Percentiles rank a stretch among this genome's conserved stretches.
Conservation (phyloP, 2,329 filamentous ascomycete genomes). For the Fusarium tricinctum region DNA sequence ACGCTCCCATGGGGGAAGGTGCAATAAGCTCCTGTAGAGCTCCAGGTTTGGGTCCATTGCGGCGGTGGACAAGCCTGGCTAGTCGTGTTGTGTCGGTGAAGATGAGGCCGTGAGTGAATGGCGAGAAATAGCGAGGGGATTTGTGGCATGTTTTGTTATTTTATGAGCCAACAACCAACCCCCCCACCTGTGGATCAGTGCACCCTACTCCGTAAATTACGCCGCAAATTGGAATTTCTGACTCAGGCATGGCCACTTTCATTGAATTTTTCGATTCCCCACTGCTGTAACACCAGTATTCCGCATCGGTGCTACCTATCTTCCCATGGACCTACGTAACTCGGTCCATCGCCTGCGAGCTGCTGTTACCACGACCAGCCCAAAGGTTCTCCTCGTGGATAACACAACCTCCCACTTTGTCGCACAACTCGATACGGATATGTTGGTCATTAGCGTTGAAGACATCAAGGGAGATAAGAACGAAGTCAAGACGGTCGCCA, state of each 20-base stretch:
- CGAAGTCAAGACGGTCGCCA: no score
- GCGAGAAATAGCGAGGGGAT: background rate
- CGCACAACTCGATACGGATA: background rate
- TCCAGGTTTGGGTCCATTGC: slow-evolving; percentile 23
- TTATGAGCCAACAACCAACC: no score
- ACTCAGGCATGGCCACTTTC: no score
- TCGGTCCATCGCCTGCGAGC: background rate
- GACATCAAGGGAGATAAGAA: background rate
- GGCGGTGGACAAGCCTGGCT: background rate
- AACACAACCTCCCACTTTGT: no score
- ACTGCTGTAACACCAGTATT: no score
- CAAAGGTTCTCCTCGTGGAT: background rate
- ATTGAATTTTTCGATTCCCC: no score
- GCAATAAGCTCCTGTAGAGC: slow-evolving; percentile 21
- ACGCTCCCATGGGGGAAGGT: slow-evolving; percentile 1
- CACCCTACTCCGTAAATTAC: no score
- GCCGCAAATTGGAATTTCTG: no score
- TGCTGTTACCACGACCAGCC: background rate
- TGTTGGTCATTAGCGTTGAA: background rate
- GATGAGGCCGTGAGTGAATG: slow-evolving; percentile 3
- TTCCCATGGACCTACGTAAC: background rate
- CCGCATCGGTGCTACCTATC: slow-evolving; percentile 1
- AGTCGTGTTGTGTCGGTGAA: slow-evolving; percentile 7
- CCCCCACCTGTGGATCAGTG: no score
- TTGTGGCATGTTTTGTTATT: background rate